These are phyloP conservation scores for Acmispon strigosus DNA, from an alignment of 306 rosid genomes.

Conservation along the genomic window DNA sequence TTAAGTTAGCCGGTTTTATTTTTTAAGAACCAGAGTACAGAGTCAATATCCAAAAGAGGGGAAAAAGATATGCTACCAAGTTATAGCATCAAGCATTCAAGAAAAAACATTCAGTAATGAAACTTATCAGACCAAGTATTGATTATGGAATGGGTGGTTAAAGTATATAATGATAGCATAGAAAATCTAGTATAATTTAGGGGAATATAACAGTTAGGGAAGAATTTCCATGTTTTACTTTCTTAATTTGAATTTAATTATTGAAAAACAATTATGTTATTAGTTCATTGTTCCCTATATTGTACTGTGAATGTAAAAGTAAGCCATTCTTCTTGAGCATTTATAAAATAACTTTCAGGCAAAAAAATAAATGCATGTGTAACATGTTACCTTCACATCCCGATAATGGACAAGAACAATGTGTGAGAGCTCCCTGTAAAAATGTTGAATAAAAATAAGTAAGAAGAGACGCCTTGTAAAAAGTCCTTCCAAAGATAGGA, in stretches of 20 bases:
- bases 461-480: conserved; percentile 5
- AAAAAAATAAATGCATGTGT: background rate
- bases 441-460: conserved; percentile 21
- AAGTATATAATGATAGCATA: background rate
- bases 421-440: conserved; percentile 73
- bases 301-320: background rate
- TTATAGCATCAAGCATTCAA: background rate
- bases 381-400: conserved; percentile 59
- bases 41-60: background rate
- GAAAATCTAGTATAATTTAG: background rate
- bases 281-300: background rate
- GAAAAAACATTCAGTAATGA: background rate
- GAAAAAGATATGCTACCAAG: background rate
- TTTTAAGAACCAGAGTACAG: background rate
- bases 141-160: background rate
- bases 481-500: background rate
- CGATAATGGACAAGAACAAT: conserved; percentile 84
- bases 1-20: background rate
- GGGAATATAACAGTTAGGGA: background rate
- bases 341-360: background rate
- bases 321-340: conserved; percentile 10
- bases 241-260: background rate
- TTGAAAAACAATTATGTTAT: background rate
- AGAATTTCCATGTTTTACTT: background rate
- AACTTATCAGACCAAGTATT: background rate